Evolutionary conservation across 2,329 filamentous ascomycete species (phyloP).

Genomic region (Aspergillus pseudoglaucus): DNA sequence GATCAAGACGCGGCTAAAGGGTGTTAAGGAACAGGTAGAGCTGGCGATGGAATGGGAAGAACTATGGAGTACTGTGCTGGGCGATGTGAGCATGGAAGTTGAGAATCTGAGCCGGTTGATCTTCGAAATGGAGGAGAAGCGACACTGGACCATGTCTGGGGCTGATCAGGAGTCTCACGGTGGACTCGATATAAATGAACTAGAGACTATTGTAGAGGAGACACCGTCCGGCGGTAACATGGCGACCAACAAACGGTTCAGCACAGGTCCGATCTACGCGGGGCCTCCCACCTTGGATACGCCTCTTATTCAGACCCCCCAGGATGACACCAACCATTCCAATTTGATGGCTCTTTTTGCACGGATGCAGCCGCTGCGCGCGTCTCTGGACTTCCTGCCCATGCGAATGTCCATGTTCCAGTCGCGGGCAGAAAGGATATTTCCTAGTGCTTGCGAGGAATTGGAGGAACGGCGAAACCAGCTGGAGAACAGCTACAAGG

Average conservation of each 20-base stretch:
- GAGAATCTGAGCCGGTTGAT: slow-evolving; percentile 73
- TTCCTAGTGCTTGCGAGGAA: slow-evolving; percentile 87
- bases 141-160: slow-evolving; percentile 68
- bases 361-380: slow-evolving; percentile 86
- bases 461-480: slow-evolving; percentile 66
- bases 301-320: slow-evolving; percentile 43
- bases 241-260: slow-evolving; percentile 58
- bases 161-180: slow-evolving; percentile 46
- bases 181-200: slow-evolving; percentile 71
- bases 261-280: slow-evolving; percentile 57
- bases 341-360: slow-evolving; percentile 86
- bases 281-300: slow-evolving; percentile 34
- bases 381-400: slow-evolving; percentile 89
- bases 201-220: slow-evolving; percentile 91
- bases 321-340: slow-evolving; percentile 82
- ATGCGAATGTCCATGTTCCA: slow-evolving; percentile 90
- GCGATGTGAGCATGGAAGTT: slow-evolving; percentile 85
- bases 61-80: slow-evolving; percentile 86
- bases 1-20: slow-evolving; percentile 70
- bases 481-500: slow-evolving; percentile 80
- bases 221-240: slow-evolving; percentile 55
- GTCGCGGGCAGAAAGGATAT: slow-evolving; percentile 65
- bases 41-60: slow-evolving; percentile 99
- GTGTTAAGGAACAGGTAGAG: slow-evolving; percentile 84
- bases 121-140: slow-evolving; percentile 96